phyloP scores from a whole-genome alignment of 2,329 filamentous ascomycete genomes.

The Xylaria sp. region DNA sequence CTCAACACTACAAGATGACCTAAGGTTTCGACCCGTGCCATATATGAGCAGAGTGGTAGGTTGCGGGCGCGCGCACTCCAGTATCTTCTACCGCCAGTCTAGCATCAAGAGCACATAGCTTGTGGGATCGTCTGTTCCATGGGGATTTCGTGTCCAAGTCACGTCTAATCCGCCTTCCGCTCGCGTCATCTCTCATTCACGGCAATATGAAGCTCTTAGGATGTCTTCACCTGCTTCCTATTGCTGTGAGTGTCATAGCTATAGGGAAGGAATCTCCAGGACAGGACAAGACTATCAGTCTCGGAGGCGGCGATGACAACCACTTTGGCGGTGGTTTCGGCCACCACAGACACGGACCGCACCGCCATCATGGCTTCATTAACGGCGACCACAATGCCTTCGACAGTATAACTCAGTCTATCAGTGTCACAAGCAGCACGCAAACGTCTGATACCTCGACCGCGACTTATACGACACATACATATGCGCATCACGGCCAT shows the following conservation, averaged over 20 bases:
- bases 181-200: slow-evolving; percentile 5
- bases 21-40: neutral
- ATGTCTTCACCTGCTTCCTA: slow-evolving; percentile 8
- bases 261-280: slow-evolving; percentile 9
- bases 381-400: neutral
- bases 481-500: neutral
- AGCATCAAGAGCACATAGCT: neutral
- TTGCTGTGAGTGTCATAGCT: slow-evolving; percentile 2
- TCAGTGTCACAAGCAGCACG: neutral
- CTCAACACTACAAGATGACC: neutral
- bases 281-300: slow-evolving; percentile 5
- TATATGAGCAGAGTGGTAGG: slow-evolving; percentile 3
- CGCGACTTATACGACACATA: no score
- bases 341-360: neutral
- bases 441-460: neutral
- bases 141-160: slow-evolving; percentile 13
- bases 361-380: neutral
- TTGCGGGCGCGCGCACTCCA: neutral
- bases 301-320: neutral
- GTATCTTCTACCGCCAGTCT: neutral
- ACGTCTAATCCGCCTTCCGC: slow-evolving; percentile 6
- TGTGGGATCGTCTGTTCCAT: neutral
- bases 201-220: slow-evolving; percentile 18
- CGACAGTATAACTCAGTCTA: neutral
- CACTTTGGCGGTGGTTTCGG: slow-evolving; percentile 6